A percentile compares a stretch with the other conserved stretches of the same genome.
These are phyloP conservation scores for Kockiozyma suomiensis DNA, from an alignment of 805 yeast genomes.

Conservation along the genomic window DNA sequence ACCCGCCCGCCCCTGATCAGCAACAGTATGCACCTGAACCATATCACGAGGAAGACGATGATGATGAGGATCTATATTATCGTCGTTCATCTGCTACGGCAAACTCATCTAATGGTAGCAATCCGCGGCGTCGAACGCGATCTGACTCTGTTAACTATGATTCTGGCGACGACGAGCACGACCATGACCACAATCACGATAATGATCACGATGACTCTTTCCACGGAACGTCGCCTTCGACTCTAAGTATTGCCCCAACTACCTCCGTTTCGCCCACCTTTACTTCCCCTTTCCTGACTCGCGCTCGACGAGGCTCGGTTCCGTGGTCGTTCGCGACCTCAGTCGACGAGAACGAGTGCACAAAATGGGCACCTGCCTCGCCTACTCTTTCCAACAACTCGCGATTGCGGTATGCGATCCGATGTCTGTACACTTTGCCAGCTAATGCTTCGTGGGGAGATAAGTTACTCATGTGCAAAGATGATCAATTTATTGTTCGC, in stretches of 20 bases:
- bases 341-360: constrained; percentile 1
- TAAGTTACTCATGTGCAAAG: constrained; percentile 25
- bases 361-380: constrained; percentile 30
- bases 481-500: constrained; percentile 29
- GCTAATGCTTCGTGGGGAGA: constrained; percentile 35
- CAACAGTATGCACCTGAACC: not conserved
- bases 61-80: constrained; percentile 25
- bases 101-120: not conserved
- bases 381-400: constrained; percentile 21
- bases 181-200: not conserved
- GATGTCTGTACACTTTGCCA: constrained; percentile 31
- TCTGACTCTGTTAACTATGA: constrained; percentile 10
- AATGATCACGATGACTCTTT: not conserved
- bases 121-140: not conserved
- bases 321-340: constrained; percentile 3
- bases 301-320: constrained; percentile 16
- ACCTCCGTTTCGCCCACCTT: not conserved
- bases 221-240: constrained; percentile 1
- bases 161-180: constrained; percentile 18
- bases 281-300: not conserved
- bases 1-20: not conserved
- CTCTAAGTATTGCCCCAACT: not conserved
- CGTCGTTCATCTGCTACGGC: constrained; percentile 13
- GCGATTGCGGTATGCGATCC: constrained; percentile 27
- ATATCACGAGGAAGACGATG: constrained; percentile 5